A percentile compares a stretch with the other conserved stretches of the same genome.
Conservation (phyloP, 495 filamentous ascomycete species). For the Schizothecium vesticola region DNA sequence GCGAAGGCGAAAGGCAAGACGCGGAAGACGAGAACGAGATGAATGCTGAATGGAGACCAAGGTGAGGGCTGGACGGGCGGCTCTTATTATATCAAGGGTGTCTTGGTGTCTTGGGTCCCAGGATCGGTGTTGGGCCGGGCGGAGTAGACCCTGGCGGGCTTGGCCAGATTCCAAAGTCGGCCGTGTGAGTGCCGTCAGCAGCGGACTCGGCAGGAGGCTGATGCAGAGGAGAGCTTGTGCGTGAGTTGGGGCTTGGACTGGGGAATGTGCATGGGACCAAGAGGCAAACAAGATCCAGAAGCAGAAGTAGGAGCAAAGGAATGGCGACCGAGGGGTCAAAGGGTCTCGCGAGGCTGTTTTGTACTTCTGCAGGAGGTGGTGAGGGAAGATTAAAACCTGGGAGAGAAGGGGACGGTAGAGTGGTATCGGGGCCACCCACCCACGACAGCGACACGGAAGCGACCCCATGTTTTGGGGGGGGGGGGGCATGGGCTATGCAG, state of each 20-base stretch:
- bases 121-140: background rate
- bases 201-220: conserved; percentile 7
- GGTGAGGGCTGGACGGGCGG: background rate
- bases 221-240: conserved; percentile 5
- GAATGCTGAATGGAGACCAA: background rate
- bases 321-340: conserved; percentile 16
- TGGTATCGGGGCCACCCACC: background rate
- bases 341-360: conserved; percentile 19
- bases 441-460: conserved; percentile 1
- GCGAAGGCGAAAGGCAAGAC: background rate
- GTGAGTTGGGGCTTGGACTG: conserved; percentile 5
- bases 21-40: conserved; percentile 1
- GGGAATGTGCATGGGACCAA: conserved; percentile 9
- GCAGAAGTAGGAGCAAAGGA: background rate
- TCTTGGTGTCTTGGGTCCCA: background rate
- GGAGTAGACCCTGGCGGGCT: conserved; percentile 2
- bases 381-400: conserved; percentile 4
- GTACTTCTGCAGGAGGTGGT: conserved; percentile 16
- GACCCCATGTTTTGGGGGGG: conserved; percentile 3
- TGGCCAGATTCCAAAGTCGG: background rate
- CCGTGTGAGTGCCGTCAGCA: conserved; percentile 4
- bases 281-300: conserved; percentile 9
- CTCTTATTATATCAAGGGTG: conserved; percentile 6
- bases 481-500: background rate
- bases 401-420: conserved; percentile 1